Evolutionary conservation across 352 stramenopile species (phyloP).

Genomic region (Pythium guiyangense): DNA sequence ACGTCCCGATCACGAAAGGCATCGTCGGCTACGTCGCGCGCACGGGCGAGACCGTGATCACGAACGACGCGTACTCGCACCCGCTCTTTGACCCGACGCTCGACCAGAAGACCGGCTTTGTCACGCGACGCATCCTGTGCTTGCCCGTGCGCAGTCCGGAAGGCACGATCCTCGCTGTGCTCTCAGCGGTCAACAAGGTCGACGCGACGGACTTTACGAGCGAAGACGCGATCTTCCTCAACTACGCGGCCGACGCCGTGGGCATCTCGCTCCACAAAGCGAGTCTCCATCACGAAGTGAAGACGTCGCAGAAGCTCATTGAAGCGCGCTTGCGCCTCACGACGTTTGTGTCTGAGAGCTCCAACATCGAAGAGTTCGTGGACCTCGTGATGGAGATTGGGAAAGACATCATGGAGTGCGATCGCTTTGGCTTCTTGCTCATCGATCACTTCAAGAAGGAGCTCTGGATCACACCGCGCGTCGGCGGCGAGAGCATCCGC

Average conservation of each 20-base stretch:
- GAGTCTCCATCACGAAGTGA: constrained; percentile 60
- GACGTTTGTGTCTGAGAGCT: constrained; percentile 54
- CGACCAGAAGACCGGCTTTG: constrained; percentile 59
- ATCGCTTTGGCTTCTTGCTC: constrained; percentile 63
- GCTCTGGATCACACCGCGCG: constrained; percentile 64
- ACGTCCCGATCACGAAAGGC: constrained; percentile 68
- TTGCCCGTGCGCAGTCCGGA: constrained; percentile 59
- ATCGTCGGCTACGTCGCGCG: constrained; percentile 62
- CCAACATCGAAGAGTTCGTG: constrained; percentile 60
- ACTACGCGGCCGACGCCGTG: constrained; percentile 64
- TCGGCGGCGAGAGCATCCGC: constrained; percentile 42
- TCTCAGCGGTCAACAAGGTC: constrained; percentile 73
- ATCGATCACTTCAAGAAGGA: constrained; percentile 78
- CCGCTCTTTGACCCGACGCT: constrained; percentile 61
- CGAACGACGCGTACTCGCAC: constrained; percentile 61
- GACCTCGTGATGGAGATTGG: constrained; percentile 70
- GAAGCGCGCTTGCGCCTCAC: constrained; percentile 58
- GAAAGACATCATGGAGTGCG: constrained; percentile 71
- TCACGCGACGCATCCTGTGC: constrained; percentile 60
- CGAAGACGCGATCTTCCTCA: constrained; percentile 68
- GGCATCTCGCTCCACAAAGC: constrained; percentile 69
- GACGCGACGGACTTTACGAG: constrained; percentile 60
- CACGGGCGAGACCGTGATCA: constrained; percentile 62
- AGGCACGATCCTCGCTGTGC: constrained; percentile 49
- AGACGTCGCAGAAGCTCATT: constrained; percentile 67